phyloP scores from a whole-genome alignment of 2,329 filamentous ascomycete genomes.

The Didymella keratinophila region DNA sequence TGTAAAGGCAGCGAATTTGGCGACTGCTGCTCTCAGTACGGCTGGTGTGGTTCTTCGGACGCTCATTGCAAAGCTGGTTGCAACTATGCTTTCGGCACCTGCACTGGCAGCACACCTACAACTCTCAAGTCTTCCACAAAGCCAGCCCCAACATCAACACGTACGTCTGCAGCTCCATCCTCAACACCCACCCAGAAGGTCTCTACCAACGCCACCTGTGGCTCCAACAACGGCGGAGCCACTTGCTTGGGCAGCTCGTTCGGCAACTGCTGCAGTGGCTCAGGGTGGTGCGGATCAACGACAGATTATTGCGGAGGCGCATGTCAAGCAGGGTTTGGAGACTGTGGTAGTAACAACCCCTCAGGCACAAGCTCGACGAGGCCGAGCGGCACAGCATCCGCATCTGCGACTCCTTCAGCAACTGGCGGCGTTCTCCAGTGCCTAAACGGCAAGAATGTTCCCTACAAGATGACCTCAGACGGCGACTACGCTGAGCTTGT shows the following conservation, averaged over 20 bases:
- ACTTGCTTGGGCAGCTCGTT: conserved; percentile 26
- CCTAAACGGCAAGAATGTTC: conserved; percentile 46
- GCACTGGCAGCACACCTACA: conserved; percentile 26
- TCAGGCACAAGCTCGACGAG: conserved; percentile 22
- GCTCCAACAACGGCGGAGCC: conserved; percentile 48
- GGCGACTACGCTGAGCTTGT: conserved; percentile 37
- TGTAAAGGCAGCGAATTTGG: conserved; percentile 55
- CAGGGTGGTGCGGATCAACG: conserved; percentile 54
- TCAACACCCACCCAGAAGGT: conserved; percentile 40
- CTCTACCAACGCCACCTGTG: conserved; percentile 53
- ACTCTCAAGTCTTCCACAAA: conserved; percentile 22
- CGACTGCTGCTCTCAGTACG: conserved; percentile 55
- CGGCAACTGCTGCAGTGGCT: conserved; percentile 52
- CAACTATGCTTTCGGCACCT: conserved; percentile 44
- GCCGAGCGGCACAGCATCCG: conserved; percentile 24
- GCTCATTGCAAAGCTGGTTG: conserved; percentile 45
- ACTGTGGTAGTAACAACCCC: conserved; percentile 32
- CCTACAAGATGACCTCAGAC: conserved; percentile 40
- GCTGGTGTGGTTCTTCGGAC: conserved; percentile 49
- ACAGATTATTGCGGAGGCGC: conserved; percentile 44
- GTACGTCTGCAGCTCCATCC: conserved; percentile 27
- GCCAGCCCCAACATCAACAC: conserved; percentile 14
- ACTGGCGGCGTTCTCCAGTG: conserved; percentile 35
- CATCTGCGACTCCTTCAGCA: conserved; percentile 25
- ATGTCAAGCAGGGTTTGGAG: conserved; percentile 46